A percentile compares a stretch with the other conserved stretches of the same genome.
These are phyloP conservation scores for Starmerella floricola DNA, from an alignment of 805 yeast species.

Conservation along the genomic window DNA sequence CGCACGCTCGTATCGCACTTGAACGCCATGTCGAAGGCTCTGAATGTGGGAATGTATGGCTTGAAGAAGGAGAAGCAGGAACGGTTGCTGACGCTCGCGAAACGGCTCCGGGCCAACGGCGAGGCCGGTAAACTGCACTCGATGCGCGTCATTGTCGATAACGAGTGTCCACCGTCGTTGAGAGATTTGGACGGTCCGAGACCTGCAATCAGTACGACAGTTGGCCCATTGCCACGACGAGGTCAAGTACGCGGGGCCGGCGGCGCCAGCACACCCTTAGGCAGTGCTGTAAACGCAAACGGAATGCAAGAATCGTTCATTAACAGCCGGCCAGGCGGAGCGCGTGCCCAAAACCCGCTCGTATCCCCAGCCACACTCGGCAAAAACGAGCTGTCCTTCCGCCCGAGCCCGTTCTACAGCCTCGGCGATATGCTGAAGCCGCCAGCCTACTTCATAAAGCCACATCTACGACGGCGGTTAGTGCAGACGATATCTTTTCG, in stretches of 20 bases:
- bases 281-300: too few relatives aligned
- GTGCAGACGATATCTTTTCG: conserved; percentile 28
- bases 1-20: conserved; percentile 23
- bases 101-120: not conserved
- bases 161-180: not conserved
- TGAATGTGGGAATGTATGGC: conserved; percentile 43
- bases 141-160: conserved; percentile 4
- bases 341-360: not conserved
- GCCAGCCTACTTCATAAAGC: conserved; percentile 20
- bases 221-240: too few relatives aligned
- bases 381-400: conserved; percentile 12
- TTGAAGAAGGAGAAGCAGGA: conserved; percentile 50
- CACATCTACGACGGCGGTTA: conserved; percentile 8
- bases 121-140: not conserved
- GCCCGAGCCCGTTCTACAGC: conserved; percentile 24
- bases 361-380: not conserved
- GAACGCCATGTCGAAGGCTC: conserved; percentile 23
- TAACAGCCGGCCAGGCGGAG: too few relatives aligned
- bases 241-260: too few relatives aligned
- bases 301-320: too few relatives aligned
- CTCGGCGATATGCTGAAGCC: conserved; percentile 13
- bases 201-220: not conserved
- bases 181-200: not conserved
- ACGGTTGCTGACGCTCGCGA: conserved; percentile 33
- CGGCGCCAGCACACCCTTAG: too few relatives aligned